These are phyloP conservation scores for Beta vulgaris DNA, from an alignment of 148 eudicot genomes.

Conservation along the genomic window DNA sequence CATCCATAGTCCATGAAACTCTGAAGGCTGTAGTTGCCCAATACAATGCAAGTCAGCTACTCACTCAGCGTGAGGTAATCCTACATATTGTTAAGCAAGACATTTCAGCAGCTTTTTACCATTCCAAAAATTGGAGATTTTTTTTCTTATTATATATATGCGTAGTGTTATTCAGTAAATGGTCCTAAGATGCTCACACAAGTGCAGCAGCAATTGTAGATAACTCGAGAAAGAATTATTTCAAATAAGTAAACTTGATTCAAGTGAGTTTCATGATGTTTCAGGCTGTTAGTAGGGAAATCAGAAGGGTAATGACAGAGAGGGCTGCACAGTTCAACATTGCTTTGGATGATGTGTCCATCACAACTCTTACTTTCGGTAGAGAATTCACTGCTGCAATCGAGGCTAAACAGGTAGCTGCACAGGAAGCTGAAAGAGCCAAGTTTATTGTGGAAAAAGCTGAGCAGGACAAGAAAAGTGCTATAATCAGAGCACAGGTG, in stretches of 20 bases:
- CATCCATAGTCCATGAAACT: slow-evolving; percentile 90
- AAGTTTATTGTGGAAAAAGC: slow-evolving; percentile 95
- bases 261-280: slow-evolving; percentile 7
- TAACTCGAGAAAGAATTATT: not conserved
- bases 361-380: slow-evolving; percentile 78
- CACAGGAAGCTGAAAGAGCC: slow-evolving; percentile 98
- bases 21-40: slow-evolving; percentile 96
- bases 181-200: not conserved
- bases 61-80: slow-evolving; percentile 92
- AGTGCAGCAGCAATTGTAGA: not conserved
- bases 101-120: not conserved
- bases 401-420: slow-evolving; percentile 98
- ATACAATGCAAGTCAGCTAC: slow-evolving; percentile 93
- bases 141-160: not conserved
- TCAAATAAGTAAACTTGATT: not conserved
- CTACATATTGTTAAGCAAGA: not conserved
- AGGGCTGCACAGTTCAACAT: slow-evolving; percentile 83
- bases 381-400: slow-evolving; percentile 92
- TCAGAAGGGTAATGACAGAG: slow-evolving; percentile 70
- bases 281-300: slow-evolving; percentile 87
- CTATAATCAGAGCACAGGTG: slow-evolving; percentile 91
- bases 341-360: slow-evolving; percentile 93
- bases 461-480: slow-evolving; percentile 95
- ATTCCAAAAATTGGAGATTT: too few relatives aligned
- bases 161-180: not conserved